These are phyloP conservation scores for Brassica hybrid DNA, from an alignment of 441 rosid species.

Conservation along the genomic window DNA sequence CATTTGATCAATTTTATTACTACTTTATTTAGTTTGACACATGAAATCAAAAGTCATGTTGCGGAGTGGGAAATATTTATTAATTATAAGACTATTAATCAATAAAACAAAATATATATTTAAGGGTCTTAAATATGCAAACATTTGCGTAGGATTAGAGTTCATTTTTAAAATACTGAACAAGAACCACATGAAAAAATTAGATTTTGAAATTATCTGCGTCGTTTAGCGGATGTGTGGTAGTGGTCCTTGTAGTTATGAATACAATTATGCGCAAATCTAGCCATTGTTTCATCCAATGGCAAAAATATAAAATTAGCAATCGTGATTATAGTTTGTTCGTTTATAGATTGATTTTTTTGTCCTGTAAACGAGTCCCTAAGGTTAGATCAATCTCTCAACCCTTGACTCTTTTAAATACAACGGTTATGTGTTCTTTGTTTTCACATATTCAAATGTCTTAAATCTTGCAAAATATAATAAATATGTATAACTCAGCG, in stretches of 20 bases:
- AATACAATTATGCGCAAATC: slow-evolving; percentile 15
- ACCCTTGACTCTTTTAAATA: neutral
- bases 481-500: too few species aligned
- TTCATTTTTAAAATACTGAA: neutral
- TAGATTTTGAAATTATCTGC: neutral
- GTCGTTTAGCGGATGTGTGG: neutral
- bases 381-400: neutral
- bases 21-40: slow-evolving; percentile 40
- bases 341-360: neutral
- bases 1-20: slow-evolving; percentile 1
- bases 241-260: slow-evolving; percentile 4
- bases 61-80: slow-evolving; percentile 21
- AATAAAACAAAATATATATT: neutral
- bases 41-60: slow-evolving; percentile 26
- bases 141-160: neutral
- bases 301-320: neutral
- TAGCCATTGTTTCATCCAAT: slow-evolving; percentile 14
- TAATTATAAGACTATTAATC: neutral
- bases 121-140: neutral
- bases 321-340: neutral
- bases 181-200: neutral
- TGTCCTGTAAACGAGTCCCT: neutral
- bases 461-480: neutral
- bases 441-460: neutral
- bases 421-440: neutral